A percentile compares a stretch with the other conserved stretches of the same genome.
phyloP scores from a whole-genome alignment of 345 rosid genomes.

The Lepidium didymum region DNA sequence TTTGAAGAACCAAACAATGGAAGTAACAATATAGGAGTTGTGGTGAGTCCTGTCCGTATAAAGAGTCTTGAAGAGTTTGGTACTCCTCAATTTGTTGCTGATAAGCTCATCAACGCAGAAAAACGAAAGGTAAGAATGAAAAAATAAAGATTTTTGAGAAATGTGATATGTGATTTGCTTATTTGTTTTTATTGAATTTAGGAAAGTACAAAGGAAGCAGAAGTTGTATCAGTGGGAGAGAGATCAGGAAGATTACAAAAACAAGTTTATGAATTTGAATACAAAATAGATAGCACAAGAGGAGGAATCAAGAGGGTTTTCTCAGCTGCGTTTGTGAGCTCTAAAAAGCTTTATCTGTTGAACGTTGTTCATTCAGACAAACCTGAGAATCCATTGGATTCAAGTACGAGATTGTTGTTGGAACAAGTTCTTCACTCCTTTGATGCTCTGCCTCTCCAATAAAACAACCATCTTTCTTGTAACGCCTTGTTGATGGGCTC shows the following conservation, averaged over 20 bases:
- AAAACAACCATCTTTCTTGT: not conserved
- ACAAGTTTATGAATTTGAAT: slow-evolving; percentile 76
- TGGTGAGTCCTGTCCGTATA: slow-evolving; percentile 83
- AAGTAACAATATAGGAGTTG: slow-evolving; percentile 75
- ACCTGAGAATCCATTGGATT: slow-evolving; percentile 65
- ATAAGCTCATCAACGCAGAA: slow-evolving; percentile 83
- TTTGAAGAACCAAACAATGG: slow-evolving; percentile 67
- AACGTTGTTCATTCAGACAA: slow-evolving; percentile 72
- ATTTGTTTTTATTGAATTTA: slow-evolving; percentile 13
- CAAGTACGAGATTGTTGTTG: slow-evolving; percentile 41
- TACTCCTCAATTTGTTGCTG: slow-evolving; percentile 70
- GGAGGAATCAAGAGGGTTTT: slow-evolving; percentile 85
- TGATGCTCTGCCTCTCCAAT: slow-evolving; percentile 29
- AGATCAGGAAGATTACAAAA: slow-evolving; percentile 53
- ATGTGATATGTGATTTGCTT: not conserved
- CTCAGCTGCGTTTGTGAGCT: slow-evolving; percentile 77
- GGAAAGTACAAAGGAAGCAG: slow-evolving; percentile 83
- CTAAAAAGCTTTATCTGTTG: slow-evolving; percentile 64
- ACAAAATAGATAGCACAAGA: slow-evolving; percentile 69
- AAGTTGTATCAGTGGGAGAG: slow-evolving; percentile 64
- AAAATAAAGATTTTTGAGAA: not conserved
- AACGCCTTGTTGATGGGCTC: not conserved
- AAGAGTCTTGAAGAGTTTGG: slow-evolving; percentile 65
- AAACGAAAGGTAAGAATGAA: slow-evolving; percentile 51
- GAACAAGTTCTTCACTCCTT: slow-evolving; percentile 85